Conservation (phyloP, 2,329 filamentous ascomycete species). For the Fusarium nodosum region DNA sequence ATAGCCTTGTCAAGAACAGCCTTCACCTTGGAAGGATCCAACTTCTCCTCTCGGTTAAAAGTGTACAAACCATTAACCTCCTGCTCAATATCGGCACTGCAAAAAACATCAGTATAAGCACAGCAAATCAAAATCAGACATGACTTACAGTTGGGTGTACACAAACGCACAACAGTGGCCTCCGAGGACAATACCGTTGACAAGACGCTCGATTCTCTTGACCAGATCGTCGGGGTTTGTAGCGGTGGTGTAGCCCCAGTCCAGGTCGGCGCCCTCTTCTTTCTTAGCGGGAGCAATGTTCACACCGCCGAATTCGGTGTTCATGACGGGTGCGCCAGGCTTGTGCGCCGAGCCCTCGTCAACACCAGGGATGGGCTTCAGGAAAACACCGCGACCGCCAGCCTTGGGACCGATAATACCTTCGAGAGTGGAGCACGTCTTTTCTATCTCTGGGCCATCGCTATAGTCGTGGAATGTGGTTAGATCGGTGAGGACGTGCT, state of each 20-base stretch:
- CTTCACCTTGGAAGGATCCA: conserved; percentile 69
- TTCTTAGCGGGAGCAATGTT: conserved; percentile 69
- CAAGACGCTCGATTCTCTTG: conserved; percentile 68
- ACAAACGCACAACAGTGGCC: conserved; percentile 73
- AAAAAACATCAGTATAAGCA: conserved; percentile 15
- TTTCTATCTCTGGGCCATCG: conserved; percentile 67
- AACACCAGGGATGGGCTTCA: conserved; percentile 57
- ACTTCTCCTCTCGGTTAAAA: conserved; percentile 71
- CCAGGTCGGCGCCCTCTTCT: conserved; percentile 58
- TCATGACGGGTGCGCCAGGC: conserved; percentile 71
- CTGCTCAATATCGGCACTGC: conserved; percentile 72
- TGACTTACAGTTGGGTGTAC: conserved; percentile 73
- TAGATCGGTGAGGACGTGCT: conserved; percentile 74
- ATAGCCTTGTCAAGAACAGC: conserved; percentile 68
- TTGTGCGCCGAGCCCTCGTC: conserved; percentile 66
- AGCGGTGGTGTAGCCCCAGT: conserved; percentile 79
- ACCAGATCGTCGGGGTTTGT: conserved; percentile 71
- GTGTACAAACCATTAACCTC: conserved; percentile 77
- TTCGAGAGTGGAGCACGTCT: conserved; percentile 66
- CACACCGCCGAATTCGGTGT: conserved; percentile 77
- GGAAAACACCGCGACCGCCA: conserved; percentile 66
- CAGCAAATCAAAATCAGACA: neutral
- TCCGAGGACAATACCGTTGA: conserved; percentile 68
- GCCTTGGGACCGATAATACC: conserved; percentile 67
- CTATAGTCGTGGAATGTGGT: conserved; percentile 78